Conservation (phyloP, 2,329 filamentous ascomycete species). For the Colletotrichum truncatum region DNA sequence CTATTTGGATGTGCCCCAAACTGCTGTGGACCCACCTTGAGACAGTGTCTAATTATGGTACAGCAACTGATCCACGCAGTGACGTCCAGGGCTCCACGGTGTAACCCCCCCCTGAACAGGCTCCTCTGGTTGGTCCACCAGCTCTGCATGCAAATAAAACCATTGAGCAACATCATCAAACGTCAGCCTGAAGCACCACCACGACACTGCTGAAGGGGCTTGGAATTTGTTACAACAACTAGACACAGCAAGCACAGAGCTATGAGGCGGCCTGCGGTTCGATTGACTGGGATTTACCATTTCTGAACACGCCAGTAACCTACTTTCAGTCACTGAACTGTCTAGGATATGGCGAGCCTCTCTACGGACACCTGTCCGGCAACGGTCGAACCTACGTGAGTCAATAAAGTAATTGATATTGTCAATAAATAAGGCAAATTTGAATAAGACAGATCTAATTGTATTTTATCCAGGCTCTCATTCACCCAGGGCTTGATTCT, state of each 20-base stretch:
- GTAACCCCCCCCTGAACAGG: too few relatives aligned
- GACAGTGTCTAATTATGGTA: not conserved
- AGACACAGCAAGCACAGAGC: too few relatives aligned
- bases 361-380: constrained; percentile 41
- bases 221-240: too few relatives aligned
- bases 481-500: constrained; percentile 95
- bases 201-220: too few relatives aligned
- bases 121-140: too few relatives aligned
- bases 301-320: not conserved
- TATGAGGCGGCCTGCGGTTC: too few relatives aligned
- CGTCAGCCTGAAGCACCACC: too few relatives aligned
- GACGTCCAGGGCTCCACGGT: not conserved
- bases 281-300: too few relatives aligned
- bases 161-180: too few relatives aligned
- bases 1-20: too few relatives aligned
- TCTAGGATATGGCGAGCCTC: constrained; percentile 16
- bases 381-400: constrained; percentile 37
- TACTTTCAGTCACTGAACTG: not conserved
- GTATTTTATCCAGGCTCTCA: constrained; percentile 67
- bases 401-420: not conserved
- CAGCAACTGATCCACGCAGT: not conserved
- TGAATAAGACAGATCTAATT: constrained; percentile 6
- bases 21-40: too few relatives aligned
- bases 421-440: not conserved
- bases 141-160: too few relatives aligned